phyloP scores from a whole-genome alignment of 1,139 yeast genomes.

The Yamadazyma taylorii region DNA sequence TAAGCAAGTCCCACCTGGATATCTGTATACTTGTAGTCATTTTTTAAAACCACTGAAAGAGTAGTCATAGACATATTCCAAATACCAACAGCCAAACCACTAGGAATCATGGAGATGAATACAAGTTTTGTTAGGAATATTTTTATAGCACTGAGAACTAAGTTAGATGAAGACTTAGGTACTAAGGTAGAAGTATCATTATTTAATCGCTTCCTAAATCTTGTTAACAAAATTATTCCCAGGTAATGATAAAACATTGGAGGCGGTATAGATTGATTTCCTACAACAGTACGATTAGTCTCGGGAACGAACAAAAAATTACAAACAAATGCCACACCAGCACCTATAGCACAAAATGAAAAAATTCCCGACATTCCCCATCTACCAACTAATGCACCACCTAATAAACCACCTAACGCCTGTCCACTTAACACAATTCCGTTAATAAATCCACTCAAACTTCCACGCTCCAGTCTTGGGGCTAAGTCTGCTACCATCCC shows the following conservation, averaged over 20 bases:
- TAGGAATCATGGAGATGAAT: conserved; percentile 41
- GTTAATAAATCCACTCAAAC: conserved; percentile 56
- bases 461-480: conserved; percentile 61
- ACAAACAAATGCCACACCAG: conserved; percentile 40
- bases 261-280: conserved; percentile 62
- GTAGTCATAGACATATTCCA: conserved; percentile 75
- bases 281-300: conserved; percentile 66
- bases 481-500: conserved; percentile 74
- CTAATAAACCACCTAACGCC: conserved; percentile 75
- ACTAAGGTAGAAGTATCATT: conserved; percentile 20
- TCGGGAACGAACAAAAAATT: conserved; percentile 60
- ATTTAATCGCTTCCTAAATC: conserved; percentile 16
- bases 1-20: conserved; percentile 64
- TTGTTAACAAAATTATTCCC: conserved; percentile 35
- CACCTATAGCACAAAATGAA: conserved; percentile 67
- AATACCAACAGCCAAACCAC: conserved; percentile 59
- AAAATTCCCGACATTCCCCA: conserved; percentile 78
- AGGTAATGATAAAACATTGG: conserved; percentile 36
- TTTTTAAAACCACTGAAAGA: conserved; percentile 52
- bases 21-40: conserved; percentile 48
- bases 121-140: conserved; percentile 36
- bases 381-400: conserved; percentile 59
- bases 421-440: conserved; percentile 73
- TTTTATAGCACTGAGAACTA: conserved; percentile 46
- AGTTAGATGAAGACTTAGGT: conserved; percentile 20